Conservation (phyloP, 1,284 basidiomycete species). For the Stygiomarasmius scandens region DNA sequence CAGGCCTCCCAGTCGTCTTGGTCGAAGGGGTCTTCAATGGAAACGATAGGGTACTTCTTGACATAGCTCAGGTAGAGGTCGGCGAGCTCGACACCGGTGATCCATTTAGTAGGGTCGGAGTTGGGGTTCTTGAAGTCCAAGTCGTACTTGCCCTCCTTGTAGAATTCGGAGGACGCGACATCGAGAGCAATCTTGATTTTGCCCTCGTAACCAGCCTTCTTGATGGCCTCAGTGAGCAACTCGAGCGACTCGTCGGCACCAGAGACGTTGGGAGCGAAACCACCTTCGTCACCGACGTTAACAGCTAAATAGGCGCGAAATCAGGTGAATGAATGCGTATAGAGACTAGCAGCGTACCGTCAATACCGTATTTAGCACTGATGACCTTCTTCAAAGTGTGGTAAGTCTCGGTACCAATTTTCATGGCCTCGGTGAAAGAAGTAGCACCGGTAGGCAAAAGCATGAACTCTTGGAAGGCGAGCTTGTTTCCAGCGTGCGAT, state of each 20-base stretch:
- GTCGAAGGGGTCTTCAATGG: conserved; percentile 99
- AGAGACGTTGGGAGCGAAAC: conserved; percentile 97
- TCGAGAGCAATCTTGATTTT: conserved; percentile 99
- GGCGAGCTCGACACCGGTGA: conserved; percentile 91
- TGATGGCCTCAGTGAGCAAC: conserved; percentile 93
- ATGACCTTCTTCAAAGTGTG: conserved; percentile 99
- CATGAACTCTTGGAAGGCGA: conserved; percentile 99
- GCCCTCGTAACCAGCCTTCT: conserved; percentile 97
- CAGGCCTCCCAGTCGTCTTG: conserved; percentile 99
- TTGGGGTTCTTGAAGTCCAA: conserved; percentile 99
- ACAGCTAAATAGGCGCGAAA: conserved; percentile 61
- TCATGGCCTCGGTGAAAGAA: conserved; percentile 96
- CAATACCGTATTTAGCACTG: conserved; percentile 98
- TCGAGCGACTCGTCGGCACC: conserved; percentile 98
- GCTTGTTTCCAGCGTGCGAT: conserved; percentile 98
- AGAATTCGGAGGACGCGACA: conserved; percentile 99
- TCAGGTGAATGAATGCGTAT: conserved; percentile 14
- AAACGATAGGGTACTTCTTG: conserved; percentile 95
- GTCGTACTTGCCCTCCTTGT: conserved; percentile 99
- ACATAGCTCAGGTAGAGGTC: conserved; percentile 88
- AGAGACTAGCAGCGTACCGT: conserved; percentile 61
- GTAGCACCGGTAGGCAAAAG: conserved; percentile 92
- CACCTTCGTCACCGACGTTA: conserved; percentile 99
- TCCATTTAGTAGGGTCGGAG: conserved; percentile 96
- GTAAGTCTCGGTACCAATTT: conserved; percentile 98